Conservation (phyloP, 495 filamentous ascomycete species). For the Penicillium verhagenii region DNA sequence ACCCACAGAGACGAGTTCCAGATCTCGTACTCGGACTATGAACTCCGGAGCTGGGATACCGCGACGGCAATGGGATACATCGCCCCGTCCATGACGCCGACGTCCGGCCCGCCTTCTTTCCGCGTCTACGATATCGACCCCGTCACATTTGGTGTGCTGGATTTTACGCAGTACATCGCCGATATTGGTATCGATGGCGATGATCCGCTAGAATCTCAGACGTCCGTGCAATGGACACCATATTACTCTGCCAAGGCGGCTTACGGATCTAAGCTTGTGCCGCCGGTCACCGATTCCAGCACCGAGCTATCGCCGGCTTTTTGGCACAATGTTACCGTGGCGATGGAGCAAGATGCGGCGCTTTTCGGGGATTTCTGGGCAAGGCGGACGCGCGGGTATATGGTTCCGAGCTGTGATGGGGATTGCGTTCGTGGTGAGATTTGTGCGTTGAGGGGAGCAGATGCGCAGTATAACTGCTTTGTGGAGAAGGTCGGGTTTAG, state of each 20-base stretch:
- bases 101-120: slow-evolving; percentile 52
- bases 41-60: slow-evolving; percentile 27
- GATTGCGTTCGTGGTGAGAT: slow-evolving; percentile 39
- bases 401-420: slow-evolving; percentile 30
- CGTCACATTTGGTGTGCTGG: slow-evolving; percentile 51
- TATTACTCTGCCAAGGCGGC: slow-evolving; percentile 55
- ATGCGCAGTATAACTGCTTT: slow-evolving; percentile 35
- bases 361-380: slow-evolving; percentile 41
- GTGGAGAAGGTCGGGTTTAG: slow-evolving; percentile 19
- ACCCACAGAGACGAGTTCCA: slow-evolving; percentile 58
- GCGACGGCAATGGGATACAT: slow-evolving; percentile 51
- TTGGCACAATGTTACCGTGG: slow-evolving; percentile 57
- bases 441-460: slow-evolving; percentile 40
- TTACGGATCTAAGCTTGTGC: slow-evolving; percentile 47
- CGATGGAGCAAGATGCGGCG: slow-evolving; percentile 34
- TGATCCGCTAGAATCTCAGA: too few species aligned
- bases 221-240: slow-evolving; percentile 43
- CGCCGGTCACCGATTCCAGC: slow-evolving; percentile 30
- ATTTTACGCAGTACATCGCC: slow-evolving; percentile 52
- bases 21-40: slow-evolving; percentile 51
- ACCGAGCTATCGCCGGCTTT: slow-evolving; percentile 54
- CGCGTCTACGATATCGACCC: slow-evolving; percentile 58
- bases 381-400: slow-evolving; percentile 36
- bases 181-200: too few species aligned
- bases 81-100: slow-evolving; percentile 53